These are phyloP conservation scores for Begonia fuchsioides DNA, from an alignment of 306 rosid species.

Conservation along the genomic window DNA sequence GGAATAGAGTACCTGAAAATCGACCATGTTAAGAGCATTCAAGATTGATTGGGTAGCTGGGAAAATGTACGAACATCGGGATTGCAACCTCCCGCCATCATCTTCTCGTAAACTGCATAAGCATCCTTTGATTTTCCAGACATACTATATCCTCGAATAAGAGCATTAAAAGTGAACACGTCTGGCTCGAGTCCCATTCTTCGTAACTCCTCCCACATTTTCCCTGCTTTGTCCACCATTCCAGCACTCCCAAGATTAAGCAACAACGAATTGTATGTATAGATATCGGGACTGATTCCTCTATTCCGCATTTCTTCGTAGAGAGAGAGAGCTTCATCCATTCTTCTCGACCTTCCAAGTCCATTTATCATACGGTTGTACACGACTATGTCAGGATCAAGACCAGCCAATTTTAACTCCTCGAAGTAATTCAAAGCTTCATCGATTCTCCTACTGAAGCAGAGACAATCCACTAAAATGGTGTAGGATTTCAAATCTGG, in stretches of 20 bases:
- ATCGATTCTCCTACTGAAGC: slow-evolving; percentile 52
- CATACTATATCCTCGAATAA: slow-evolving; percentile 62
- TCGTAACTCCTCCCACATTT: slow-evolving; percentile 61
- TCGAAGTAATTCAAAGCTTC: slow-evolving; percentile 65
- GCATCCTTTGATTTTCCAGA: slow-evolving; percentile 65
- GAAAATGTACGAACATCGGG: slow-evolving; percentile 67
- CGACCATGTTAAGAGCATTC: neutral
- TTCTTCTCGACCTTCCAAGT: slow-evolving; percentile 56
- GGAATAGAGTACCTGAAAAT: neutral
- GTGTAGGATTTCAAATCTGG: slow-evolving; percentile 84
- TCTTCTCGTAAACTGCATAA: slow-evolving; percentile 60
- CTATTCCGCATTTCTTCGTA: slow-evolving; percentile 58
- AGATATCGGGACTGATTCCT: slow-evolving; percentile 67
- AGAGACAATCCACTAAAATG: slow-evolving; percentile 69
- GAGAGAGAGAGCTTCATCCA: slow-evolving; percentile 59
- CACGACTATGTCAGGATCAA: slow-evolving; percentile 58
- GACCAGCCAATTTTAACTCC: slow-evolving; percentile 66
- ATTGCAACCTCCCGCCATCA: slow-evolving; percentile 82
- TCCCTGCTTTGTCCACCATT: slow-evolving; percentile 64
- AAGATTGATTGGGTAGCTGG: slow-evolving; percentile 62
- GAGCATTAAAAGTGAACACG: slow-evolving; percentile 89
- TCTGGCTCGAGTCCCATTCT: slow-evolving; percentile 69
- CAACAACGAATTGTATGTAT: slow-evolving; percentile 66
- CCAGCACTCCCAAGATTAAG: slow-evolving; percentile 72
- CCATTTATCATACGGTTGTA: slow-evolving; percentile 72